Percentiles rank a stretch among this genome's conserved stretches.
phyloP scores from a whole-genome alignment of 2,329 filamentous ascomycete species.

The Stemphylium vesicarium region DNA sequence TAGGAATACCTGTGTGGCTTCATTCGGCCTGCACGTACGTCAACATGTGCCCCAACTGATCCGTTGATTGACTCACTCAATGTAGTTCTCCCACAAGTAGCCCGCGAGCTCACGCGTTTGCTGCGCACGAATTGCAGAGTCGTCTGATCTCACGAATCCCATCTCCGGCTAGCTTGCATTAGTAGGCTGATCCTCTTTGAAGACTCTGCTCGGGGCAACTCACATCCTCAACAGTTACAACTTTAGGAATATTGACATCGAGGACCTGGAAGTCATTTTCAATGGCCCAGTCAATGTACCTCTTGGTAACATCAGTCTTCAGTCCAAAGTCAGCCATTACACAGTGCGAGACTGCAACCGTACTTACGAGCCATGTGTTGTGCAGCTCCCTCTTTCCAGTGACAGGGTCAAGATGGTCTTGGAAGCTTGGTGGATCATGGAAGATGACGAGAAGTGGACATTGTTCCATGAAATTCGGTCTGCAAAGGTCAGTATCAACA shows the following conservation, averaged over 20 bases:
- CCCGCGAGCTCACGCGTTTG: constrained; percentile 73
- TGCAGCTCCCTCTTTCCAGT: constrained; percentile 79
- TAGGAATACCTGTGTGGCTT: constrained; percentile 77
- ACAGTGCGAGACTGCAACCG: constrained; percentile 36
- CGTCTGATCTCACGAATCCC: constrained; percentile 57
- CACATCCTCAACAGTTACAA: constrained; percentile 70
- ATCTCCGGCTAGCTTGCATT: constrained; percentile 23
- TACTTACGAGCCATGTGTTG: constrained; percentile 84
- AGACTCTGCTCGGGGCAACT: constrained; percentile 17
- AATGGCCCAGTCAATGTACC: constrained; percentile 84
- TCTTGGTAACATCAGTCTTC: constrained; percentile 79
- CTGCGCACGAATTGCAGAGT: constrained; percentile 43
- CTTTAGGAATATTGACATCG: constrained; percentile 87
- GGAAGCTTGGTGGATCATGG: constrained; percentile 74
- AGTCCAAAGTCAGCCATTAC: constrained; percentile 50
- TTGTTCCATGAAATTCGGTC: constrained; percentile 68
- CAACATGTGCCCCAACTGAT: background rate
- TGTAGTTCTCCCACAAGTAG: constrained; percentile 97
- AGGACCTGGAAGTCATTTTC: constrained; percentile 81
- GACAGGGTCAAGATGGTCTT: constrained; percentile 51
- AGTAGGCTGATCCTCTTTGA: background rate
- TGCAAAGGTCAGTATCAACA: constrained; percentile 34
- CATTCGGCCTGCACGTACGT: constrained; percentile 55
- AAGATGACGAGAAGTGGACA: constrained; percentile 82
- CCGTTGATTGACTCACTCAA: constrained; percentile 63